Evolutionary conservation across 2,329 filamentous ascomycete genomes (phyloP).

Genomic region (Fusarium sp.): DNA sequence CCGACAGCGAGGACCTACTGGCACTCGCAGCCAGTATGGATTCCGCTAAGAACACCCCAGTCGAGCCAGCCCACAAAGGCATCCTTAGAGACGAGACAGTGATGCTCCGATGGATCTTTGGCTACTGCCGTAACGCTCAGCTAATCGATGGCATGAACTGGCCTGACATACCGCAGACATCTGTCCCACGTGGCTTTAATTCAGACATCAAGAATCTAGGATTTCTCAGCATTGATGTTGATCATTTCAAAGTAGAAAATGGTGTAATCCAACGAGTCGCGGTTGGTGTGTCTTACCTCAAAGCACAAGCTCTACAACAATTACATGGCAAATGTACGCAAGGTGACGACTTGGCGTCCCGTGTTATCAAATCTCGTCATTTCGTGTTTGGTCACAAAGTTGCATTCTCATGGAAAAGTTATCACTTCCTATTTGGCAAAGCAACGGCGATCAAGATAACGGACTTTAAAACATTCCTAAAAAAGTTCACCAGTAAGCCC

Average conservation of each 20-base stretch:
- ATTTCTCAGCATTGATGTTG: slow-evolving; percentile 31
- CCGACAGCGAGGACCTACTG: not conserved
- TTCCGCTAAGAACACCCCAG: not conserved
- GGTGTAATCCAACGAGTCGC: slow-evolving; percentile 16
- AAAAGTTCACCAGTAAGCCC: not conserved
- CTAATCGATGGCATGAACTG: not conserved
- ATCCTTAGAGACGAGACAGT: slow-evolving; percentile 31
- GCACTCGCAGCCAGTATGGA: not conserved
- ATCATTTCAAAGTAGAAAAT: slow-evolving; percentile 10
- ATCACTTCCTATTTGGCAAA: slow-evolving; percentile 24
- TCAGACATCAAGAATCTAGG: slow-evolving; percentile 14
- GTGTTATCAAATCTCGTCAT: slow-evolving; percentile 7
- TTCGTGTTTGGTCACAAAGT: not conserved
- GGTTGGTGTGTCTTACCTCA: slow-evolving; percentile 17
- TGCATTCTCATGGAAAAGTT: not conserved
- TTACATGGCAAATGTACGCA: not conserved
- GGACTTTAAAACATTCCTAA: not conserved
- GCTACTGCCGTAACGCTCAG: slow-evolving; percentile 1
- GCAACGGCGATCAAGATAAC: not conserved
- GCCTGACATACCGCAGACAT: slow-evolving; percentile 1
- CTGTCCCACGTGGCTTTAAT: not conserved
- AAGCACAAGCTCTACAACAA: slow-evolving; percentile 8
- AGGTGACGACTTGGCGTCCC: not conserved
- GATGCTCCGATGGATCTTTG: slow-evolving; percentile 24
- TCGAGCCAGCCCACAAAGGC: slow-evolving; percentile 19